phyloP scores from a whole-genome alignment of 2,329 filamentous ascomycete genomes.

The Colletotrichum tanaceti region DNA sequence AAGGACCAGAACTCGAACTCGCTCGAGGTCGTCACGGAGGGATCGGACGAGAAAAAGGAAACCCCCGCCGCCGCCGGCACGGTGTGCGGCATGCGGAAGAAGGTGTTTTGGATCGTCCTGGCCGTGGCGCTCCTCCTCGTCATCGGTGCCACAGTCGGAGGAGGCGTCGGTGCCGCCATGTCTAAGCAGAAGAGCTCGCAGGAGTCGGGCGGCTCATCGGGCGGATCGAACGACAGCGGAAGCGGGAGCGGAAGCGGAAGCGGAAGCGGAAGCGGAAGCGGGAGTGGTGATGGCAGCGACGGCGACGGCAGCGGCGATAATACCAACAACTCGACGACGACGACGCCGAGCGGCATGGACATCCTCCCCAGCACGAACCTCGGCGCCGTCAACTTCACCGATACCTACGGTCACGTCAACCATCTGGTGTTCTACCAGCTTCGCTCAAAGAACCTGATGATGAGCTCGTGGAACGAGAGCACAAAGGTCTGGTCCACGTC shows the following conservation, averaged over 20 bases:
- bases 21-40: slow-evolving; percentile 13
- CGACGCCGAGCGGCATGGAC: slow-evolving; percentile 11
- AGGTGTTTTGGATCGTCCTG: slow-evolving; percentile 37
- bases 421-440: slow-evolving; percentile 34
- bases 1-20: slow-evolving; percentile 18
- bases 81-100: slow-evolving; percentile 36
- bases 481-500: slow-evolving; percentile 22
- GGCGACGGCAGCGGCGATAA: neutral
- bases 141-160: slow-evolving; percentile 32
- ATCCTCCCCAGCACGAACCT: slow-evolving; percentile 25
- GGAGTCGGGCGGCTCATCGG: slow-evolving; percentile 16
- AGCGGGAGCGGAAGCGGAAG: neutral
- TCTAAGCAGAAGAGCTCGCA: slow-evolving; percentile 26
- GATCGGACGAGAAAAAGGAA: neutral
- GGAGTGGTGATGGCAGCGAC: too few species aligned
- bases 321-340: slow-evolving; percentile 18
- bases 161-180: slow-evolving; percentile 30
- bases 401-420: slow-evolving; percentile 35
- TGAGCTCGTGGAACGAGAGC: slow-evolving; percentile 36
- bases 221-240: slow-evolving; percentile 1
- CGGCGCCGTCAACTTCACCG: slow-evolving; percentile 38
- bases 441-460: slow-evolving; percentile 25
- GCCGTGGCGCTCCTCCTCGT: slow-evolving; percentile 16
- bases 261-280: too few species aligned
- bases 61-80: neutral